A percentile compares a stretch with the other conserved stretches of the same genome.
Evolutionary conservation across 2,329 filamentous ascomycete genomes (phyloP).

Genomic region (Colletotrichum scovillei): DNA sequence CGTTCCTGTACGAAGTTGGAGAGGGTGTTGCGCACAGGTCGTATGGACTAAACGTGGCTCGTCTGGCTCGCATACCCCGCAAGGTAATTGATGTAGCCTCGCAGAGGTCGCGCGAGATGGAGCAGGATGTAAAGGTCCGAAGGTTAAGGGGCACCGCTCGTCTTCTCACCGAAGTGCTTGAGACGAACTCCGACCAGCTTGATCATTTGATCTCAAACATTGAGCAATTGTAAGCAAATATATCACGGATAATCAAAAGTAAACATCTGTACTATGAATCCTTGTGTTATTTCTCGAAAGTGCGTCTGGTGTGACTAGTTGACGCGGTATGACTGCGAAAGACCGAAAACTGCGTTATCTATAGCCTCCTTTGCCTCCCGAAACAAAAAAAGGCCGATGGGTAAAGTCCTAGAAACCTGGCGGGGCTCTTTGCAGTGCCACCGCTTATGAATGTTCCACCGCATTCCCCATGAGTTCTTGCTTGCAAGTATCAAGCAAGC

Average conservation of each 20-base stretch:
- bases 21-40: constrained; percentile 93
- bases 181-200: constrained; percentile 53
- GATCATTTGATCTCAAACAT: constrained; percentile 66
- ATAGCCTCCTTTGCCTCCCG: constrained; percentile 6
- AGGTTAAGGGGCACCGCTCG: constrained; percentile 64
- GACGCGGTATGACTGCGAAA: background rate
- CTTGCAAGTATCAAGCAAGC: background rate
- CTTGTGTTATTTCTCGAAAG: constrained; percentile 12
- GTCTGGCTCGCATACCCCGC: constrained; percentile 83
- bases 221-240: constrained; percentile 63
- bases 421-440: background rate
- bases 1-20: constrained; percentile 92
- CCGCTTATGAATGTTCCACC: background rate
- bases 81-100: constrained; percentile 82
- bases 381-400: constrained; percentile 7
- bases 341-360: constrained; percentile 11
- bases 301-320: background rate
- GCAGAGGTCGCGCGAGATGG: constrained; percentile 83
- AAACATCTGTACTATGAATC: constrained; percentile 5
- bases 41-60: constrained; percentile 93
- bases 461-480: background rate
- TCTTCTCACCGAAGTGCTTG: constrained; percentile 56
- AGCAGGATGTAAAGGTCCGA: constrained; percentile 75
- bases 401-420: background rate
- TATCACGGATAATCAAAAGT: background rate